Percentiles rank a stretch among this genome's conserved stretches.
Evolutionary conservation across 2,329 filamentous ascomycete genomes (phyloP).

Genomic region (Ceratocystis alfenasii): DNA sequence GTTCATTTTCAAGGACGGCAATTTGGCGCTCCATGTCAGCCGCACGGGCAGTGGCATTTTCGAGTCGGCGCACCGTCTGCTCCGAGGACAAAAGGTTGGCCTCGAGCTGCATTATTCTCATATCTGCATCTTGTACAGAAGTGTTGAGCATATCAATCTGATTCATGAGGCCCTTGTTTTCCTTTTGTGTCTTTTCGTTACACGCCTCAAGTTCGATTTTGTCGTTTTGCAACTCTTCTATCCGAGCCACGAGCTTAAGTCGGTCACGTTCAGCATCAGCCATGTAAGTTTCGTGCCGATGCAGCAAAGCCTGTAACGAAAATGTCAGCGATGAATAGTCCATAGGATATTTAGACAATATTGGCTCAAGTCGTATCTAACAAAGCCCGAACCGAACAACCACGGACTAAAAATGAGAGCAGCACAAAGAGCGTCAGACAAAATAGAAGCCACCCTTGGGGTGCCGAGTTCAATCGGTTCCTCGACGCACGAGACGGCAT

Average conservation of each 20-base stretch:
- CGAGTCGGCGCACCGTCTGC: conserved; percentile 61
- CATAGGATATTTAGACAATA: conserved; percentile 15
- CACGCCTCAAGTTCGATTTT: conserved; percentile 63
- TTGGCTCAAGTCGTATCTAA: background rate
- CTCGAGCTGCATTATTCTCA: conserved; percentile 64
- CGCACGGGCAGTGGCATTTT: conserved; percentile 60
- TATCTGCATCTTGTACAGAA: conserved; percentile 67
- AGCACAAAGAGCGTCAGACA: background rate
- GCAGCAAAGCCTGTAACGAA: conserved; percentile 70
- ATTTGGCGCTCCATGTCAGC: conserved; percentile 72
- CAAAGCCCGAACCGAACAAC: background rate
- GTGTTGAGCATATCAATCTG: conserved; percentile 77
- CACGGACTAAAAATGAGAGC: background rate
- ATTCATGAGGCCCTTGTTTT: conserved; percentile 69
- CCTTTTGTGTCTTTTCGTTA: conserved; percentile 67
- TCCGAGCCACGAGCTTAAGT: conserved; percentile 55
- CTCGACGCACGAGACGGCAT: too few species aligned
- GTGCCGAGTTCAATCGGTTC: too few species aligned
- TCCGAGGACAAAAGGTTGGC: conserved; percentile 66
- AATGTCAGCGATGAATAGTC: conserved; percentile 53
- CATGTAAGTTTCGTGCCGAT: conserved; percentile 89
- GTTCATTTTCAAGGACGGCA: conserved; percentile 66
- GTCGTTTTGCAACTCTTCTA: conserved; percentile 61
- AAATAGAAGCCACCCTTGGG: background rate
- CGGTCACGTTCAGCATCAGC: conserved; percentile 82